Percentiles rank a stretch among this genome's conserved stretches.
Evolutionary conservation across 345 rosid genomes (phyloP).

Genomic region (Boechera divaricarpa): DNA sequence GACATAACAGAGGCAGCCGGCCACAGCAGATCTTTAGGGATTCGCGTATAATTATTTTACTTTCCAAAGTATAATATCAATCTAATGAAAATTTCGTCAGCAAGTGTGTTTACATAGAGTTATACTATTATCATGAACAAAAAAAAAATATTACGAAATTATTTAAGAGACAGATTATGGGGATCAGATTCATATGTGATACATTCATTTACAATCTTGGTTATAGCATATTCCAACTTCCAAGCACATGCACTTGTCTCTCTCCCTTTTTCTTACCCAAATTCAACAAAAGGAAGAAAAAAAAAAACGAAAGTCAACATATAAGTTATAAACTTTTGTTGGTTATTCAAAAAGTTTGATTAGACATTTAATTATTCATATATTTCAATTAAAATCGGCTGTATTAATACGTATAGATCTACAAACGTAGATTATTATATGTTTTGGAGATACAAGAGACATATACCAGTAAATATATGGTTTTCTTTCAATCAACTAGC

Average conservation of each 20-base stretch:
- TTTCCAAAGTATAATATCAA: constrained; percentile 11
- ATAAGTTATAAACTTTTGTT: neutral
- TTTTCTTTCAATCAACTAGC: neutral
- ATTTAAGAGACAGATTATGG: constrained; percentile 34
- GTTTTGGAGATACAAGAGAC: neutral
- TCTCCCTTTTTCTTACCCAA: constrained; percentile 2
- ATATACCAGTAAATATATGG: neutral
- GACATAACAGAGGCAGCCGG: constrained; percentile 44
- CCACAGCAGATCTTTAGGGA: constrained; percentile 68
- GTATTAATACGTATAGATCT: neutral
- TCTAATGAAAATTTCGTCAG: neutral
- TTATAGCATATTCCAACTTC: constrained; percentile 28
- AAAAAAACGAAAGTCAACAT: constrained; percentile 23
- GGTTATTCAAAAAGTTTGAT: neutral
- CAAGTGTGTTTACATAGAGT: constrained; percentile 10
- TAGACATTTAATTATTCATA: neutral
- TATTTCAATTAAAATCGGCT: neutral
- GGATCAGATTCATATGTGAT: constrained; percentile 42
- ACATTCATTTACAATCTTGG: constrained; percentile 25
- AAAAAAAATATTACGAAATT: constrained; percentile 3
- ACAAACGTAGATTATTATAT: neutral
- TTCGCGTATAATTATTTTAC: constrained; percentile 30
- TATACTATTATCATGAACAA: neutral
- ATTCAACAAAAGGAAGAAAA: neutral
- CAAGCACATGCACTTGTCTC: constrained; percentile 41